A percentile compares a stretch with the other conserved stretches of the same genome.
phyloP scores from a whole-genome alignment of 495 filamentous ascomycete genomes.

The Talaromyces borbonicus region DNA sequence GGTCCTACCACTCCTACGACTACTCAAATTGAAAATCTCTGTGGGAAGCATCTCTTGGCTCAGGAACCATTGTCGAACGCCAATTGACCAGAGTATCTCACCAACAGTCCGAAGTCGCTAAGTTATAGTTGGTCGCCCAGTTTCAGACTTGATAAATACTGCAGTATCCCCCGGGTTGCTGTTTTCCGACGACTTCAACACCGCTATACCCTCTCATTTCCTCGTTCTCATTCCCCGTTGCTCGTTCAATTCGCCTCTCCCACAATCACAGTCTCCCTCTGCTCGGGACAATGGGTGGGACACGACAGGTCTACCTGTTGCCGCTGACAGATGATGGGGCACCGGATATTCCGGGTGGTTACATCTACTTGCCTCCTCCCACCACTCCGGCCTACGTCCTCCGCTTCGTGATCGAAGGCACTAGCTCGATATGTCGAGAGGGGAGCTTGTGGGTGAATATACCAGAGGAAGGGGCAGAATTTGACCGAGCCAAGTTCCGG shows the following conservation, averaged over 20 bases:
- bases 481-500: constrained; percentile 66
- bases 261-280: background rate
- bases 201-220: no score
- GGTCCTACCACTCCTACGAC: no score
- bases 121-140: no score
- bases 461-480: constrained; percentile 61
- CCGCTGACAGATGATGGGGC: constrained; percentile 86
- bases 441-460: constrained; percentile 96
- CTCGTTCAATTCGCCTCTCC: background rate
- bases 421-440: constrained; percentile 87
- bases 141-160: no score
- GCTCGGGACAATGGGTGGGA: constrained; percentile 18
- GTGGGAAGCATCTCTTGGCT: no score
- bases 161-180: no score
- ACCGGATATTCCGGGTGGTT: constrained; percentile 79
- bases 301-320: constrained; percentile 64
- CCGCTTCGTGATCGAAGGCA: constrained; percentile 90
- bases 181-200: no score
- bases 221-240: background rate
- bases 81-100: no score
- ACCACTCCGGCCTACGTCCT: constrained; percentile 61
- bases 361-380: constrained; percentile 82
- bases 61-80: no score
- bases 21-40: no score
- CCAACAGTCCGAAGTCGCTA: no score